phyloP scores from a whole-genome alignment of 257 asterid species.

The Solanum bulbocastanum region DNA sequence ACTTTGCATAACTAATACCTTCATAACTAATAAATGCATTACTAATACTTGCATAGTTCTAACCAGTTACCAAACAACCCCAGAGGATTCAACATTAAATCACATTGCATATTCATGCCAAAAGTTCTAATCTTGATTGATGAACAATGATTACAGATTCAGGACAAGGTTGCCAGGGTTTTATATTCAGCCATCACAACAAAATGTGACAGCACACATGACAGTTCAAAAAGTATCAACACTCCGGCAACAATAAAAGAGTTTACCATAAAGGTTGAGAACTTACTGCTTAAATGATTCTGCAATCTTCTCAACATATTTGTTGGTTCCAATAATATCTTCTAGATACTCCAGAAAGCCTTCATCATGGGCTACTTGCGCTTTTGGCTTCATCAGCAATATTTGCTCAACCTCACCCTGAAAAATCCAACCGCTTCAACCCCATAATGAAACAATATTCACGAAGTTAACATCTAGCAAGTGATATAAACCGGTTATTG shows the following conservation, averaged over 20 bases:
- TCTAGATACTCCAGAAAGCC: conserved; percentile 97
- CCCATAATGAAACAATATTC: no score
- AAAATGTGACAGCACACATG: background rate
- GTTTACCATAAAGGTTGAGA: background rate
- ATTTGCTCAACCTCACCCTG: conserved; percentile 99
- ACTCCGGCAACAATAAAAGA: no score
- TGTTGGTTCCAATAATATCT: conserved; percentile 94
- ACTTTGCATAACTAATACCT: no score
- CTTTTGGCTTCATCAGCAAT: conserved; percentile 92
- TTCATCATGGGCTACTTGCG: conserved; percentile 96
- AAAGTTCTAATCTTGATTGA: no score
- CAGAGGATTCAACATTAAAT: no score
- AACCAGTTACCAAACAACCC: no score
- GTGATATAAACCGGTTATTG: conserved; percentile 55
- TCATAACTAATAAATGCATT: no score
- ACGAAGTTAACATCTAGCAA: conserved; percentile 16
- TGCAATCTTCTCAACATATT: conserved; percentile 88
- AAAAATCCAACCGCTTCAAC: conserved; percentile 4
- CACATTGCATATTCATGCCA: no score
- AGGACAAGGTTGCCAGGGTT: no score
- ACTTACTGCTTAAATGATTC: conserved; percentile 84
- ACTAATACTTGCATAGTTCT: no score
- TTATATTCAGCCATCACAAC: background rate
- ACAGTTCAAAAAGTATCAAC: no score
- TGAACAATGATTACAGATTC: no score